phyloP scores from a whole-genome alignment of 1,284 basidiomycete species.

The Caloboletus firmus region DNA sequence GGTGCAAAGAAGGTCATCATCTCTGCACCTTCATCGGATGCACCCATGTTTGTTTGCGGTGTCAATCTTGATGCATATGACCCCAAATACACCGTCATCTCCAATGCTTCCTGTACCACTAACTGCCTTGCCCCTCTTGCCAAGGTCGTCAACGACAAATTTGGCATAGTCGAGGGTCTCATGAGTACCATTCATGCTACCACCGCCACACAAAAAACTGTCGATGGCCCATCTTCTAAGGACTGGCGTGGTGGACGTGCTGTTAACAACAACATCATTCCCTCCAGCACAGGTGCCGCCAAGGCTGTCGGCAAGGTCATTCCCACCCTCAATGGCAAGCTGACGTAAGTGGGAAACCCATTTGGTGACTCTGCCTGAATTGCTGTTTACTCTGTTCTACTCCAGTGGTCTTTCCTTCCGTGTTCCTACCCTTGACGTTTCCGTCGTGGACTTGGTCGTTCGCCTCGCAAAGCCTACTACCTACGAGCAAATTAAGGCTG shows the following conservation, averaged over 20 bases:
- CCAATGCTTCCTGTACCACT: conserved; percentile 99
- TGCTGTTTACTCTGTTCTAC: background rate
- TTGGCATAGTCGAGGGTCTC: conserved; percentile 91
- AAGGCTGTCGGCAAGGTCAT: conserved; percentile 99
- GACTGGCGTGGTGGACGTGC: conserved; percentile 97
- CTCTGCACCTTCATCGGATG: conserved; percentile 97
- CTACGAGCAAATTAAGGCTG: conserved; percentile 92
- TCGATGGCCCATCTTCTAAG: conserved; percentile 94
- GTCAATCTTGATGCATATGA: conserved; percentile 97
- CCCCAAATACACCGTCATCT: conserved; percentile 90
- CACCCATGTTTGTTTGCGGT: conserved; percentile 96
- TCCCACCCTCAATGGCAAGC: conserved; percentile 95
- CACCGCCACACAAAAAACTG: conserved; percentile 99
- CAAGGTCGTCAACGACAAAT: conserved; percentile 98
- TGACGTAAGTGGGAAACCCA: conserved; percentile 44
- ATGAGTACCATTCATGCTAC: conserved; percentile 99
- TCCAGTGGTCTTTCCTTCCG: conserved; percentile 93
- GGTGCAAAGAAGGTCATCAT: conserved; percentile 99
- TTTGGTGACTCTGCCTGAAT: background rate
- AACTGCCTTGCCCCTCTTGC: conserved; percentile 99
- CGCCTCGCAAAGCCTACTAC: conserved; percentile 85
- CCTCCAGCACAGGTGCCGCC: conserved; percentile 98
- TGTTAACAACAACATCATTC: conserved; percentile 98
- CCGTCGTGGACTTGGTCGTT: conserved; percentile 96
- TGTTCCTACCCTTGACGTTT: conserved; percentile 95